Evolutionary conservation across 169 alveolate species (phyloP).

Genomic region (Perkinsus olseni): DNA sequence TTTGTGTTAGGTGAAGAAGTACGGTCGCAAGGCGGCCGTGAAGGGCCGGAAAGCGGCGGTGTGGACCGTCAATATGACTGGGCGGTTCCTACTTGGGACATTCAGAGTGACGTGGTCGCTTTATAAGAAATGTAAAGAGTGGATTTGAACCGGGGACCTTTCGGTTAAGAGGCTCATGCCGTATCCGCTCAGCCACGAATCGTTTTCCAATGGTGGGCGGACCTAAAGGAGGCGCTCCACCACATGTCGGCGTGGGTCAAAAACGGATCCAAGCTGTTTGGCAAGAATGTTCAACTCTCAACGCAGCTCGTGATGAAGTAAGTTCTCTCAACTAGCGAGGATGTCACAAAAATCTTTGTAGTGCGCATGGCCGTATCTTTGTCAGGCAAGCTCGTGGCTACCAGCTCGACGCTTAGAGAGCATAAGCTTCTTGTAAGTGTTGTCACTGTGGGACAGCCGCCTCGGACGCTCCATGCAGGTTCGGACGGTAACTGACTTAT

Average conservation of each 20-base stretch:
- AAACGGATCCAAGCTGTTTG: conserved; percentile 32
- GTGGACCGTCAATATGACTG: not conserved
- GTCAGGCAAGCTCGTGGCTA: conserved; percentile 39
- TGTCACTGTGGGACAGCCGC: no score
- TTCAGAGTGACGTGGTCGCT: not conserved
- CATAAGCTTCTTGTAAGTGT: conserved; percentile 52
- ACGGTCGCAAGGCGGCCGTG: not conserved
- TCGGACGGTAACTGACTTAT: conserved; percentile 64
- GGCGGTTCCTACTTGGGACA: not conserved
- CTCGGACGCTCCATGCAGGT: not conserved
- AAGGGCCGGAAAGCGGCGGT: not conserved
- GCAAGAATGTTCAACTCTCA: conserved; percentile 32
- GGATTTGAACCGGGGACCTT: conserved; percentile 26
- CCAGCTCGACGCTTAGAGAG: conserved; percentile 60
- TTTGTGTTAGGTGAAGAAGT: not conserved
- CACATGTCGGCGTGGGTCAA: conserved; percentile 27
- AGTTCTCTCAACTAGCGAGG: conserved; percentile 4
- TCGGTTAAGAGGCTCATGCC: conserved; percentile 5
- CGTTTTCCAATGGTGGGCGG: conserved; percentile 15
- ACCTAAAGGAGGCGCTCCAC: conserved; percentile 13
- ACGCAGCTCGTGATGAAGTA: conserved; percentile 29
- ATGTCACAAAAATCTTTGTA: not conserved
- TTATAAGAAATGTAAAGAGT: not conserved
- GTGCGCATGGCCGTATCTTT: not conserved
- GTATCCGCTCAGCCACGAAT: conserved; percentile 15